These are phyloP conservation scores for Cryphonectria japonica DNA, from an alignment of 2,329 filamentous ascomycete species.

Conservation along the genomic window DNA sequence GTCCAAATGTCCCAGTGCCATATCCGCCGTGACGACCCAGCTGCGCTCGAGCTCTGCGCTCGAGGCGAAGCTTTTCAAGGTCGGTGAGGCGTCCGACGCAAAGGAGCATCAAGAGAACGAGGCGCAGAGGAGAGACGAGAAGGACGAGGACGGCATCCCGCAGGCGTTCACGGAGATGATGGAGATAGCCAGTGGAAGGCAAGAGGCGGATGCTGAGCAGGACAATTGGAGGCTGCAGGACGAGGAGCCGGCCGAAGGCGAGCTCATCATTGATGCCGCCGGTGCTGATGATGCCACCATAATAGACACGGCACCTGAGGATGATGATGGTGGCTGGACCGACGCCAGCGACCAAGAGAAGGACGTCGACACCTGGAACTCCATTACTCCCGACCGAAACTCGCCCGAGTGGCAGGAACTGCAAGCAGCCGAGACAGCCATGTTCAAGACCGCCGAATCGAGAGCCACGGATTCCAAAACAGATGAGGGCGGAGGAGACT, in stretches of 20 bases:
- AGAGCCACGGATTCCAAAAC: background rate
- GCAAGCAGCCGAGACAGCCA: conserved; percentile 7
- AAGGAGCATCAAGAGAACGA: conserved; percentile 8
- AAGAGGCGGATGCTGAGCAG: conserved; percentile 4
- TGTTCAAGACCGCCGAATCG: background rate
- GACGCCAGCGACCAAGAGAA: conserved; percentile 9
- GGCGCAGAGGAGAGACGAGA: background rate
- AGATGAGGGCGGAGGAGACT: background rate
- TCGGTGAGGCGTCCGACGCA: background rate
- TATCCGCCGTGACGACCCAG: conserved; percentile 44
- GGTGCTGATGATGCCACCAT: background rate
- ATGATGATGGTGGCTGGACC: conserved; percentile 9
- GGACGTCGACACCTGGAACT: conserved; percentile 16
- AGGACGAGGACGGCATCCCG: conserved; percentile 10
- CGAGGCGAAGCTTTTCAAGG: conserved; percentile 33
- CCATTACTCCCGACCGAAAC: background rate
- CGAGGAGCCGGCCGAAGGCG: background rate
- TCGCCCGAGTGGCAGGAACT: background rate
- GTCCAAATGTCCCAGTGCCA: conserved; percentile 44
- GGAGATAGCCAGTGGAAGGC: conserved; percentile 16
- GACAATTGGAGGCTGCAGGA: conserved; percentile 8
- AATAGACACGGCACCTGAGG: conserved; percentile 1
- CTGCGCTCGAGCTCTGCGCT: conserved; percentile 31
- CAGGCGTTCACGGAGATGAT: conserved; percentile 26
- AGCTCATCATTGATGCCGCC: background rate